These are phyloP conservation scores for Botrytis aclada DNA, from an alignment of 2,329 filamentous ascomycete genomes.

Conservation along the genomic window DNA sequence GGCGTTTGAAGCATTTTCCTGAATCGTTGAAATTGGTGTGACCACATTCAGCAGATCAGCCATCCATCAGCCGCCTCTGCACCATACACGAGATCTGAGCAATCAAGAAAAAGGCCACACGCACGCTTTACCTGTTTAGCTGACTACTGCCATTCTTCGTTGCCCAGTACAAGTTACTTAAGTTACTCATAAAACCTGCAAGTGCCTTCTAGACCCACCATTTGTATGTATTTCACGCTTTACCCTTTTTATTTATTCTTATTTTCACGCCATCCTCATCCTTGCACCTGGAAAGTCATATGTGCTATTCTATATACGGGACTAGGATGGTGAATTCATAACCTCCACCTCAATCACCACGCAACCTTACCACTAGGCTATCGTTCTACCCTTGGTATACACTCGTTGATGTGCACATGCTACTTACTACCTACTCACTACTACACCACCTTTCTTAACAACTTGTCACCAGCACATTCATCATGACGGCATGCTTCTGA, in stretches of 20 bases:
- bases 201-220: slow-evolving; percentile 18
- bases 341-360: slow-evolving; percentile 18
- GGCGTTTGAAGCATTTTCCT: slow-evolving; percentile 20
- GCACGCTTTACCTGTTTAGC: slow-evolving; percentile 21
- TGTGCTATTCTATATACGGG: slow-evolving; percentile 22
- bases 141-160: slow-evolving; percentile 15
- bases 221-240: slow-evolving; percentile 23
- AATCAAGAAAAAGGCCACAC: slow-evolving; percentile 20
- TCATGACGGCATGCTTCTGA: slow-evolving; percentile 30
- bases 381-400: slow-evolving; percentile 6
- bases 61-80: slow-evolving; percentile 30
- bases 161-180: slow-evolving; percentile 4
- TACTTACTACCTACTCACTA: slow-evolving; percentile 15
- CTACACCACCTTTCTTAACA: slow-evolving; percentile 20
- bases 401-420: slow-evolving; percentile 23
- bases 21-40: slow-evolving; percentile 28
- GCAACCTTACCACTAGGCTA: slow-evolving; percentile 24
- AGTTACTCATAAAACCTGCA: slow-evolving; percentile 15
- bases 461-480: slow-evolving; percentile 31
- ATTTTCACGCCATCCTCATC: slow-evolving; percentile 29
- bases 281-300: slow-evolving; percentile 31
- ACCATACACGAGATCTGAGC: slow-evolving; percentile 23
- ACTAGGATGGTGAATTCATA: slow-evolving; percentile 6
- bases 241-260: slow-evolving; percentile 22
- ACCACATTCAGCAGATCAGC: slow-evolving; percentile 29